Base-by-base conservation (phyloP, 164 flowering plant species). In the Nymphaea thermarum region DNA sequence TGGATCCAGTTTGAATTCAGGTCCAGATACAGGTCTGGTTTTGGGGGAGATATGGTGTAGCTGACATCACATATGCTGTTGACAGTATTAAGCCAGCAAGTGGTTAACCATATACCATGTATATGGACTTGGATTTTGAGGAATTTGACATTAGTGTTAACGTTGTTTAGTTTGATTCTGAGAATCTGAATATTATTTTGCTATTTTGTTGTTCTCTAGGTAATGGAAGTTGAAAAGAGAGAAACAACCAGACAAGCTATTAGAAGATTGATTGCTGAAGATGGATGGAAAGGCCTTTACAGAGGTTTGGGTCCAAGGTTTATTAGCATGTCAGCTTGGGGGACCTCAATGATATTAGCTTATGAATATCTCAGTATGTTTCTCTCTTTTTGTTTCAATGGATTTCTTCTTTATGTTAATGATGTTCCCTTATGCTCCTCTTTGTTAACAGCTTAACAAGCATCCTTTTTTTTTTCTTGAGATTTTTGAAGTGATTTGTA, bases 321-420 rank as follows among this genome's bases (percentile, higher is more conserved):
- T 75, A 78, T 93, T 80, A 94, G 96, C 83, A 91, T 87, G 97
- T 94, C 98, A 14, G 92, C 96, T 25, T 94, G 99, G 99, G 99
- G 99, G 77, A 94, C 99, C 60, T 88, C 99, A 44, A 94, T 94
- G 99, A 91, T 94, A 74, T 72, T 90, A 62, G 78, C 91, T 6
- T 94, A 94, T 53, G 99, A 94, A 80, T 94, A 91, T 78, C 79
- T 94, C 65, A 94, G 99, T 94, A 91, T 60, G 83, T 10, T 5
- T 14, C 66, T 41, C 62, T 69, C 67, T 73, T 71, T 67, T 61
- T 73, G 64, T 61, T 45, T 2, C 64, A 61, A 25, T 25, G 36
- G 36, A 25, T 25, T 25, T 25, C 12, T 47, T 12, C 55, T 47
- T 47, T 47, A 47, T 12, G 12, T 2, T 6, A 47, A 6, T 47